Conservation (phyloP, 805 yeast genomes). For the Candida yuanshanica region DNA sequence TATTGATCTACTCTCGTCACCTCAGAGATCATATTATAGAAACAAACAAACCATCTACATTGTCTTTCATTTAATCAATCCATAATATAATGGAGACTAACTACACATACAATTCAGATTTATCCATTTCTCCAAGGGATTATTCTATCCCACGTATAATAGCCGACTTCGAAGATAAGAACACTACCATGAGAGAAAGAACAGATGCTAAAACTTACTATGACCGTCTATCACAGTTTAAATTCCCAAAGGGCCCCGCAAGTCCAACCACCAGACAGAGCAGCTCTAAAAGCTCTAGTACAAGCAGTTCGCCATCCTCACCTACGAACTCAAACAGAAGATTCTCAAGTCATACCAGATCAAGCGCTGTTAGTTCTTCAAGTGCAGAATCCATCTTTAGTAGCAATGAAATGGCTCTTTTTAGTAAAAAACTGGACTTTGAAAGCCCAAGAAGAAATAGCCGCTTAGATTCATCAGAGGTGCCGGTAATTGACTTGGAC, state of each 20-base stretch:
- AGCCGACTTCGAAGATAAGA: background rate
- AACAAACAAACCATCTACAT: no score
- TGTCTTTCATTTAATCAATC: no score
- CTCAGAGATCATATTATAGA: no score
- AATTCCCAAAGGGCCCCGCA: constrained; percentile 13
- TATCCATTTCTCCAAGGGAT: background rate
- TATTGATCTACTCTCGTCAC: no score
- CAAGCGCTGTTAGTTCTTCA: constrained; percentile 8
- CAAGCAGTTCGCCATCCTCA: constrained; percentile 2
- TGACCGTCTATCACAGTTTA: constrained; percentile 9
- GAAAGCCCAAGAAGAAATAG: background rate
- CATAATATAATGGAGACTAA: background rate
- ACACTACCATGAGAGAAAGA: background rate
- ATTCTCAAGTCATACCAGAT: constrained; percentile 7
- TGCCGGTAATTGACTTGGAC: constrained; percentile 16
- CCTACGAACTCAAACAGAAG: constrained; percentile 1
- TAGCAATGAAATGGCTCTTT: background rate
- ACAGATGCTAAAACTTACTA: background rate
- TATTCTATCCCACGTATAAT: background rate
- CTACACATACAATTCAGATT: background rate
- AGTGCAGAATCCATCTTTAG: constrained; percentile 14
- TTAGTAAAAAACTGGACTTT: background rate
- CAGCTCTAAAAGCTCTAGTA: no score
- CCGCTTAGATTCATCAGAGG: background rate
- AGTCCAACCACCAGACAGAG: no score